Conservation (phyloP, 371 early-diverging fungal genomes). For the Rhizopus delemar region DNA sequence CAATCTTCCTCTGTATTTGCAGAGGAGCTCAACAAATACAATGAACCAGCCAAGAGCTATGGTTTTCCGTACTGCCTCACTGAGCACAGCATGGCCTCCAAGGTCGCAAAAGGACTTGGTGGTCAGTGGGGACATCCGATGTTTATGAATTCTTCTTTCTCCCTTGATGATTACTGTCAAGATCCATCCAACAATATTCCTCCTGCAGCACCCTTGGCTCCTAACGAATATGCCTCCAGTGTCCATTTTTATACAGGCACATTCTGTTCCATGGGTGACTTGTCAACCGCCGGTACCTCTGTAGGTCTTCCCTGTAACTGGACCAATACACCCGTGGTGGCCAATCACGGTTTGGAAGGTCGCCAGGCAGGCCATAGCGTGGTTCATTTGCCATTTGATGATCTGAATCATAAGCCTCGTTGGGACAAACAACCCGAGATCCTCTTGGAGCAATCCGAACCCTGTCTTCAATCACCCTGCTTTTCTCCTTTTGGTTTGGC, state of each 20-base stretch:
- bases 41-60: constrained; percentile 31
- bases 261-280: constrained; percentile 46
- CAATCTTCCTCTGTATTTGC: constrained; percentile 30
- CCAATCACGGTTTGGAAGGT: constrained; percentile 34
- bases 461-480: constrained; percentile 27
- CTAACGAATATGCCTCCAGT: constrained; percentile 27
- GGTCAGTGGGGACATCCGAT: constrained; percentile 47
- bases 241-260: constrained; percentile 44
- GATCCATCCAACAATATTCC: constrained; percentile 23
- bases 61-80: constrained; percentile 51
- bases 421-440: constrained; percentile 42
- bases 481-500: constrained; percentile 39
- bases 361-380: constrained; percentile 37
- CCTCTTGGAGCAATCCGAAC: constrained; percentile 28
- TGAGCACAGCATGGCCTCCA: constrained; percentile 33
- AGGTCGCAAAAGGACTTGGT: constrained; percentile 27
- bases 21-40: constrained; percentile 46
- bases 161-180: constrained; percentile 38
- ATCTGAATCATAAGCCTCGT: constrained; percentile 46
- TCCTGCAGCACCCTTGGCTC: constrained; percentile 33
- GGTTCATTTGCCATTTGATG: constrained; percentile 41
- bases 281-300: constrained; percentile 35
- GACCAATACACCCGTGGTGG: constrained; percentile 49
- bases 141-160: constrained; percentile 35
- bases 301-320: constrained; percentile 54